A percentile compares a stretch with the other conserved stretches of the same genome.
Evolutionary conservation across 768 basidiomycete genomes (phyloP).

Genomic region (Boletus rubroflammeus): DNA sequence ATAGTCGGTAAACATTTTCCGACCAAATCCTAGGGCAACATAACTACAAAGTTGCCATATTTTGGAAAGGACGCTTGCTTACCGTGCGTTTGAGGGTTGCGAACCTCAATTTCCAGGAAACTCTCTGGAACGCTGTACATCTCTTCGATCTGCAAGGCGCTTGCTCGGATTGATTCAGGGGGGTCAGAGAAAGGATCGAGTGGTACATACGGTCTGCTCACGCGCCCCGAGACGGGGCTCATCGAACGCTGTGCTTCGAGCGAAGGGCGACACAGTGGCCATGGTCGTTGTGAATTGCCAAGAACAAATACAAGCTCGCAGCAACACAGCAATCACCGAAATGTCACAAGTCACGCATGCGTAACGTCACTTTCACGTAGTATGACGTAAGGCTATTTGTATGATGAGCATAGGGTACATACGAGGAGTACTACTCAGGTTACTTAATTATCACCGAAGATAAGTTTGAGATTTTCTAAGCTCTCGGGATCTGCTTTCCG

Average conservation of each 20-base stretch:
- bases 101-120: slow-evolving; percentile 95
- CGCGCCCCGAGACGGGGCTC: slow-evolving; percentile 46
- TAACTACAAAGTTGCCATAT: not conserved
- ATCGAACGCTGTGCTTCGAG: slow-evolving; percentile 56
- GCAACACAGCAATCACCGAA: slow-evolving; percentile 17
- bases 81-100: slow-evolving; percentile 98
- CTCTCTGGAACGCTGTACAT: slow-evolving; percentile 98
- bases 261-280: slow-evolving; percentile 52
- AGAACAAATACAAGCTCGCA: slow-evolving; percentile 14
- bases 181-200: slow-evolving; percentile 1
- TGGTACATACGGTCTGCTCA: slow-evolving; percentile 52
- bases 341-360: slow-evolving; percentile 24
- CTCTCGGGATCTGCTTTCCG: slow-evolving; percentile 61
- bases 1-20: slow-evolving; percentile 99
- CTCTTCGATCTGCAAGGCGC: slow-evolving; percentile 76
- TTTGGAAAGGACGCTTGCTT: not conserved
- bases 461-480: slow-evolving; percentile 67
- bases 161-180: slow-evolving; percentile 34
- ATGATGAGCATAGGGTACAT: too few species aligned
- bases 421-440: not conserved
- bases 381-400: too few species aligned
- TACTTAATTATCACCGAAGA: slow-evolving; percentile 15
- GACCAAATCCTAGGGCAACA: slow-evolving; percentile 65
- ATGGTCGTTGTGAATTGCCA: slow-evolving; percentile 25
- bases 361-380: slow-evolving; percentile 45